Evolutionary conservation across 306 rosid genomes (phyloP), one percentile per base, ranked within the genome.

Genomic region (Erythrophleum fordii): DNA sequence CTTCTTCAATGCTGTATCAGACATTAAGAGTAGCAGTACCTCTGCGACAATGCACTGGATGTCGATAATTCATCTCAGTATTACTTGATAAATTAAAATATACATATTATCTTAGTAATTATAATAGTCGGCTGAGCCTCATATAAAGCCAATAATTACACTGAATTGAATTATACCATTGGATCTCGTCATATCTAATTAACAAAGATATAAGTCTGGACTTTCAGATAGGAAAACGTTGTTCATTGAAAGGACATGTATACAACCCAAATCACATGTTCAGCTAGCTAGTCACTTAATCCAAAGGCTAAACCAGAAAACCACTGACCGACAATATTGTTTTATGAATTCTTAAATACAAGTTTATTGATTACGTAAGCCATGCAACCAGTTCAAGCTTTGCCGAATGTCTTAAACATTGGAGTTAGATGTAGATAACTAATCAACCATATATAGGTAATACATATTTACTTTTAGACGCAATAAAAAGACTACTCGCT

Each of bases 281-380:
- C n/a, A 69, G 22, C 52, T 73, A 64, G 26, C 68, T 76, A 42
- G 37, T 45, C 61, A 17, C 29, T 55, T 25, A 23, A 41, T 80
- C 80, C 79, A 76, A 80, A 61, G 39, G 64, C 71, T 69, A 84
- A 79, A 69, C 75, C 58, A 60, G n/a, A 75, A 60, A 45, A 79
- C 48, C 73, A 80, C 75, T 80, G 84, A 84, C 78, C 84, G 62
- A 70, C 22, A n/a, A n/a, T n/a, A 60, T 60, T 22, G 11, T 18
- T 64, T 66, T 13, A 13, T 59, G 64, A 23, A 11, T 56, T 56
- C 11, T 58, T 65, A 70, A 62, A 39, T 64, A 61, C 46, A 34
- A 46, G 44, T 46, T 61, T 7, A 2, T 64, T 62, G 55, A 66
- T 73, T 49, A 73, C 49, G 72, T 61, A 78, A 73, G 77, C 49